Conservation (phyloP, 371 early-diverging fungal species). For the Fennellomyces sp. region DNA sequence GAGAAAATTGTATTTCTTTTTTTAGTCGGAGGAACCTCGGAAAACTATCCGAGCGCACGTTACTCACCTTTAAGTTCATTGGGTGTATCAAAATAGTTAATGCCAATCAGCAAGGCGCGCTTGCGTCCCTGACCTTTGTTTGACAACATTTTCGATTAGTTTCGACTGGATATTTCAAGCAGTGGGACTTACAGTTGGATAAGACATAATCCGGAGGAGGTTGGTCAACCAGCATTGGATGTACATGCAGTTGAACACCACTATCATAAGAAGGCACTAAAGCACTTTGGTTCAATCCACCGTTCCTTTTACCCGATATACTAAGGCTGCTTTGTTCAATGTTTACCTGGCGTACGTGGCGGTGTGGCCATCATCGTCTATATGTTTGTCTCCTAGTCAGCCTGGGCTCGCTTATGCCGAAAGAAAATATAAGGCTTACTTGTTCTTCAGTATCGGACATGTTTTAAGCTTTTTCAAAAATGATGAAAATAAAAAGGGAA, state of each 20-base stretch:
- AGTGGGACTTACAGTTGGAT: constrained; percentile 5
- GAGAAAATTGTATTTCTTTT: background rate
- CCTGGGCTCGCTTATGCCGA: background rate
- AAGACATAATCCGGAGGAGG: constrained; percentile 17
- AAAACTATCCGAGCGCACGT: background rate
- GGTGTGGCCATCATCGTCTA: background rate
- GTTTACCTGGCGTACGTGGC: background rate
- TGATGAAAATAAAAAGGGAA: background rate
- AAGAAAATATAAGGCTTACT: background rate
- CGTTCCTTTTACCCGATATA: background rate
- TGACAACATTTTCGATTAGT: background rate
- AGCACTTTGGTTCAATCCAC: background rate
- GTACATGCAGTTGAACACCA: constrained; percentile 16
- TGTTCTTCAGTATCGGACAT: background rate
- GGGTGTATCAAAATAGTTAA: constrained; percentile 1
- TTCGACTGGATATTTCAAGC: background rate
- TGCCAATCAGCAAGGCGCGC: constrained; percentile 85
- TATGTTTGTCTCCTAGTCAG: no score
- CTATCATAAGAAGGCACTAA: background rate
- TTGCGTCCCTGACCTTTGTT: constrained; percentile 56
- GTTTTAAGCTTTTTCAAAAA: background rate
- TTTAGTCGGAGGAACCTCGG: background rate
- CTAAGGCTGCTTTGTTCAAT: background rate
- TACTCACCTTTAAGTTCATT: background rate
- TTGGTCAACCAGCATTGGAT: constrained; percentile 35